Evolutionary conservation across 106 monocot species (phyloP), one percentile per base, ranked within the genome.

Genomic region (Allium cepa): DNA sequence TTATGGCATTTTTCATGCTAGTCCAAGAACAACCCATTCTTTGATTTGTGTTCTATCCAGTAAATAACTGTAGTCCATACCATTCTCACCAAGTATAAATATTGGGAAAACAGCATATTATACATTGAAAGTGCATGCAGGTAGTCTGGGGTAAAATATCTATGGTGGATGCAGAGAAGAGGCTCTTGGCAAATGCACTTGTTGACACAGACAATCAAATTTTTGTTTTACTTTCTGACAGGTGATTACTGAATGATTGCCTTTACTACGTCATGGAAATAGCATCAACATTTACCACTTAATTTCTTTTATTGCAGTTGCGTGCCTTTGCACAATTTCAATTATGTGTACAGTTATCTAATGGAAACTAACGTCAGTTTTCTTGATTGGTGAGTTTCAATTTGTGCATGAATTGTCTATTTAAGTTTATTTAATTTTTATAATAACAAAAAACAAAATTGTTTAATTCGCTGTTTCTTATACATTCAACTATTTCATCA

Each of bases 81-180:
- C 5, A 36, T 36, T 36, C 36, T 36, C 36, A 36, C 5, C 36
- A 36, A 4, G 36, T 36, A 36, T 36, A 36, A 36, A 36, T 5
- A 36, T 36, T 36, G 36, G 36, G 36, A 36, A 36, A 36, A 36
- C 36, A 53, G 7, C 0, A 8, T 57, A 26, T 56, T 7, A 56
- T 26, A 26, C 22, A 48, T 61, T 2, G 13, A 52, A 62, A 57
- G 49, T 75, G 12, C 22, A 27, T 80, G 78, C 62, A 90, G 89
- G 89, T 85, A 11, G 66, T 57, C 10, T 85, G 89, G 89, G 89
- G 85, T 13, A 77, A 80, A 77, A 85, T 83, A 67, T 90, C 89
- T 7, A 90, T 90, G 89, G 75, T 90, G 62, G 75, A 85, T 75
- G 89, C 89, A 59, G 89, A 85, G 80, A 90, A 76, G 71, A 90